phyloP scores from a whole-genome alignment of 495 filamentous ascomycete species.

The Xylaria grammica region DNA sequence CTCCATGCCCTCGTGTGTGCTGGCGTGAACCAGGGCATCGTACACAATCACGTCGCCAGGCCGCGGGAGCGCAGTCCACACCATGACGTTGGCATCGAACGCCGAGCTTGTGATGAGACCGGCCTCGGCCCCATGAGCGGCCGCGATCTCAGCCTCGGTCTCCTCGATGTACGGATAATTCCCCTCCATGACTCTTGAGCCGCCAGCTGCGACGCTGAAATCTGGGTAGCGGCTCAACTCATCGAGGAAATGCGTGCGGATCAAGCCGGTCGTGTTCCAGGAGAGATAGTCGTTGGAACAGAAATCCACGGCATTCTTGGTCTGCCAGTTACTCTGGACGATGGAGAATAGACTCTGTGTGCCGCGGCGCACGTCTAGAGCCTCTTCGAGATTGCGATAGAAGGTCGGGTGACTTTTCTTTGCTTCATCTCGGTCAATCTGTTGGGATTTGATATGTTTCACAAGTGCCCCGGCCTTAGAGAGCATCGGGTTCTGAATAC shows the following conservation, averaged over 20 bases:
- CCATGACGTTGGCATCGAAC: conserved; percentile 65
- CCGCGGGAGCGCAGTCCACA: conserved; percentile 61
- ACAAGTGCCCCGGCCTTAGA: neutral
- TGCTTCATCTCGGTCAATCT: neutral
- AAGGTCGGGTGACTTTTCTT: conserved; percentile 27
- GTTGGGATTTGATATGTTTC: neutral
- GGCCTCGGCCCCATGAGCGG: conserved; percentile 59
- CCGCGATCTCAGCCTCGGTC: conserved; percentile 63
- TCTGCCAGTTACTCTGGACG: conserved; percentile 17
- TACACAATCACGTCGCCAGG: conserved; percentile 66
- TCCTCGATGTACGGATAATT: conserved; percentile 63
- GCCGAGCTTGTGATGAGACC: conserved; percentile 66
- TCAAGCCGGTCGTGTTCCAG: conserved; percentile 31
- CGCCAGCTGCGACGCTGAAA: conserved; percentile 41
- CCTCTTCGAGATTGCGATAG: conserved; percentile 41
- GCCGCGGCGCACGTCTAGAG: conserved; percentile 33
- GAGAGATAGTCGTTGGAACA: conserved; percentile 54
- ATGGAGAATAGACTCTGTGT: conserved; percentile 18
- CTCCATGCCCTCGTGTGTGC: conserved; percentile 67
- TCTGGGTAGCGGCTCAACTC: conserved; percentile 37
- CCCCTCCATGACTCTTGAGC: conserved; percentile 57
- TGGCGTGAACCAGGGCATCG: conserved; percentile 71
- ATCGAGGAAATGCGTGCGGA: conserved; percentile 40
- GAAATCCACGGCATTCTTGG: conserved; percentile 44
- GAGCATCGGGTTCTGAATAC: too few relatives aligned